A percentile compares a stretch with the other conserved stretches of the same genome.
phyloP scores from a whole-genome alignment of 768 basidiomycete species.

The Candolleomyces efflorescens region DNA sequence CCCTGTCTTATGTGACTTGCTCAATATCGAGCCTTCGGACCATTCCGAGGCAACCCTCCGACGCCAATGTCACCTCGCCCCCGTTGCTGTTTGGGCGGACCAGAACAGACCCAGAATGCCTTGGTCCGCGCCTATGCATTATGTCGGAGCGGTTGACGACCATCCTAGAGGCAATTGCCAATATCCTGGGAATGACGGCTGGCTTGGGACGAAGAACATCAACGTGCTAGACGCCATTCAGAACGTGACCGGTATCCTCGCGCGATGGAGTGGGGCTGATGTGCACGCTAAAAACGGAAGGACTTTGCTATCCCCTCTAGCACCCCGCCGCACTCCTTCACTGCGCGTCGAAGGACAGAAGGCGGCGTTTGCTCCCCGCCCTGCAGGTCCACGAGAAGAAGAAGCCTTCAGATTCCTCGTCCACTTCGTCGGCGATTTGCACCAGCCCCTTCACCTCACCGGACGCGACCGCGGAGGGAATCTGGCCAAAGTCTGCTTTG shows the following conservation, averaged over 20 bases:
- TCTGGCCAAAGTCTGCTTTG: conserved; percentile 68
- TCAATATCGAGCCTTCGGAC: conserved; percentile 41
- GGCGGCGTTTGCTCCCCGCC: neutral
- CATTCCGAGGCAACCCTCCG: conserved; percentile 6
- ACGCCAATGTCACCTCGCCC: conserved; percentile 66
- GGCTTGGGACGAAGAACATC: conserved; percentile 48
- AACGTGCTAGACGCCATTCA: conserved; percentile 79
- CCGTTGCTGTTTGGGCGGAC: conserved; percentile 90
- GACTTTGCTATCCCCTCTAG: neutral
- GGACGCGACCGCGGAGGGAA: conserved; percentile 90
- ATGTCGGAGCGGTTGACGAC: conserved; percentile 70
- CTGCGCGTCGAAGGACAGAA: no score
- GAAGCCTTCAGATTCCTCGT: conserved; percentile 90
- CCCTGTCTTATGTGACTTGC: conserved; percentile 64
- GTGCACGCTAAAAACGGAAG: neutral
- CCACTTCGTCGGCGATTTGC: conserved; percentile 92
- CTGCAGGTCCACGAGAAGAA: conserved; percentile 17
- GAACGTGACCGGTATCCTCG: conserved; percentile 68
- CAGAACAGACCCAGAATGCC: conserved; percentile 54
- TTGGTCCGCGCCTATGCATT: conserved; percentile 76
- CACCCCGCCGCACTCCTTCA: neutral
- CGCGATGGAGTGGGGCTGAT: conserved; percentile 38
- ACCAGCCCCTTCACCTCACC: conserved; percentile 89
- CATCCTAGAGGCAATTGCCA: conserved; percentile 70
- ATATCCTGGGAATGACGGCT: conserved; percentile 75